Percentiles rank a stretch among this genome's conserved stretches.
Evolutionary conservation across 176 grass and related monocot genomes (phyloP).

Genomic region (Hsuehochloa calcarea): DNA sequence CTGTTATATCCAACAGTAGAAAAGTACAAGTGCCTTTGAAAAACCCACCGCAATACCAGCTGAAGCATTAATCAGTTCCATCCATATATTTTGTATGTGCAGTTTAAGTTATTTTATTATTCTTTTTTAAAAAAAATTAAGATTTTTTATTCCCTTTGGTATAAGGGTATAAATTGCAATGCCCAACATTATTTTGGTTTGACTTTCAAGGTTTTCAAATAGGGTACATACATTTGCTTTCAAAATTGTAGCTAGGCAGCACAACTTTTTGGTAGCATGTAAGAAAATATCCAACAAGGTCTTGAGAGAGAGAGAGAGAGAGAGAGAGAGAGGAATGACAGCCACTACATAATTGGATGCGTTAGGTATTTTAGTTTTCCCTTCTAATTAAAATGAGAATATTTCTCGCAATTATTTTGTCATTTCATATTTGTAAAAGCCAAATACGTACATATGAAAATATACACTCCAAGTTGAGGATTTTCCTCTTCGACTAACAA

Average conservation of each 20-base stretch:
- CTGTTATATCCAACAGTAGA: too few species aligned
- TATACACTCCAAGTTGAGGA: not conserved
- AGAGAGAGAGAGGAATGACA: not conserved
- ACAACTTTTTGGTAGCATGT: not conserved
- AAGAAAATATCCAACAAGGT: not conserved
- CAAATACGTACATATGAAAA: not conserved
- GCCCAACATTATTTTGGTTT: too few species aligned
- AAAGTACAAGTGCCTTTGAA: too few species aligned
- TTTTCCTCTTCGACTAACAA: conserved; percentile 1
- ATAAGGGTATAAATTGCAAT: too few species aligned
- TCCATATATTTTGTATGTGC: not conserved
- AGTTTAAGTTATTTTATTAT: not conserved
- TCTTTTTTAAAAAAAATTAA: too few species aligned
- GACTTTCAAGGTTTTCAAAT: too few species aligned
- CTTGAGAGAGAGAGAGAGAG: not conserved
- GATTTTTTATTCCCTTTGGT: too few species aligned
- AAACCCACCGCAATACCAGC: not conserved
- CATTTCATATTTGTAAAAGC: not conserved
- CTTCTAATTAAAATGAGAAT: not conserved
- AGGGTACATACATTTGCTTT: not conserved
- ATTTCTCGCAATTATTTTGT: not conserved
- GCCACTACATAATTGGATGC: not conserved
- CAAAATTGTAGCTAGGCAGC: not conserved
- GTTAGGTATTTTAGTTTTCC: not conserved
- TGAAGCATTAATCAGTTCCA: not conserved